Evolutionary conservation across 257 asterid species (phyloP), one percentile per base, ranked within the genome.

Genomic region (Ilex aquifolium): DNA sequence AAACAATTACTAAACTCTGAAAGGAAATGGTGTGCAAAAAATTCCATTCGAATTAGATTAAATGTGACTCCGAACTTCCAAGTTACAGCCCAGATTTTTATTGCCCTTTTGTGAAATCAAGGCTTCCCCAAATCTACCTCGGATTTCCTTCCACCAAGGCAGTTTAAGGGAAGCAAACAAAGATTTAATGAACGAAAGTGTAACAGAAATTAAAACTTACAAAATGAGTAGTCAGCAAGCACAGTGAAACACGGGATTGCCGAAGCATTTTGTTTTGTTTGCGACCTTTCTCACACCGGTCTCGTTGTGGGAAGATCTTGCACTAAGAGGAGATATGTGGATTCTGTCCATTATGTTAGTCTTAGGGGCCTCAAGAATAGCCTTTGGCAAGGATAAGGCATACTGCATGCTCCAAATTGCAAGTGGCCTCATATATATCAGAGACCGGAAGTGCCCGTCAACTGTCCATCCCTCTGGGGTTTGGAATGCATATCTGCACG

Each of bases 401-500:
- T 81, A 74, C 31, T 93, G 99, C 97, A 93, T 93, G 32, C 86
- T 95, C 99, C 99, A 93, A 68, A 93, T 93, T 7, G 97, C 58
- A 4, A 93, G 95, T 2, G 99, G 99, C 66, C 99, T 84, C 99
- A 93, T 93, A 44, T 93, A 93, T 79, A 81, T 74, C 1, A 90
- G 88, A n/a, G 99, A 93, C 16, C 99, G 84, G 42, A 90, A 93
- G 72, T 90, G 96, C 56, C 99, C 99, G 14, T 77, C 97, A 0
- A 50, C 80, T 0, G 99, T 84, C 99, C 99, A 93, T 21, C 78
- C 97, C 76, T 93, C 99, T 0, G 99, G 99, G 0, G 99, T 93
- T 72, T 93, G 99, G 53, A 93, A 93, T 0, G 96, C 69, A 57
- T 93, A 93, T 59, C 99, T 93, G 78, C 82, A 73, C 13, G 32